phyloP scores from a whole-genome alignment of 192 early-diverging fungal genomes.

The Phlyctochytrium bullatum region DNA sequence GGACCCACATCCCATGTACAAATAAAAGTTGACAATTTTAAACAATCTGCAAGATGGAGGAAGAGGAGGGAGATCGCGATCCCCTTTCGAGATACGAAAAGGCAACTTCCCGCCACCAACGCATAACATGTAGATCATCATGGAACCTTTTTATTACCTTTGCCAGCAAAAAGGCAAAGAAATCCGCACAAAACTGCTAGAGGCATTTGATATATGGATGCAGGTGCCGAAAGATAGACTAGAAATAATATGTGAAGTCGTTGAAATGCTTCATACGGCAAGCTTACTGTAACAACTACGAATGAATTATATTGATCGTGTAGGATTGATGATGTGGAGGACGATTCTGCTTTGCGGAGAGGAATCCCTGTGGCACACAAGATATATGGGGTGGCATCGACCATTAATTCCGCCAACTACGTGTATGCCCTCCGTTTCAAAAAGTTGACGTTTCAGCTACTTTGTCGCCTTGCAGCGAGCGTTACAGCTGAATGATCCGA shows the following conservation, averaged over 20 bases:
- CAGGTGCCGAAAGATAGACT: conserved; percentile 68
- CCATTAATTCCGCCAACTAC: conserved; percentile 97
- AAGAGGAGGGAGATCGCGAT: too few relatives aligned
- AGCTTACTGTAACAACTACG: conserved; percentile 69
- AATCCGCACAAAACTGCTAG: conserved; percentile 85
- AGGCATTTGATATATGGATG: conserved; percentile 90
- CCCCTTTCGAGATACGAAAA: too few relatives aligned
- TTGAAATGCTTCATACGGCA: conserved; percentile 94
- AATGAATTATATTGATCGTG: conserved; percentile 7
- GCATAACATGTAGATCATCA: conserved; percentile 48
- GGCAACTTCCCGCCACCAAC: not conserved
- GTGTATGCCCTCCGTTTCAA: conserved; percentile 53
- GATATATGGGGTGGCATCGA: conserved; percentile 87
- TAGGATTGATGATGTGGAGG: conserved; percentile 96
- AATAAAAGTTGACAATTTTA: too few relatives aligned
- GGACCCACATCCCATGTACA: too few relatives aligned
- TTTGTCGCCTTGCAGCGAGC: conserved; percentile 87
- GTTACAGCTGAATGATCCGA: conserved; percentile 60
- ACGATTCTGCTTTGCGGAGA: conserved; percentile 82
- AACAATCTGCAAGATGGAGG: too few relatives aligned
- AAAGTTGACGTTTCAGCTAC: conserved; percentile 37
- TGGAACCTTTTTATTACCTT: conserved; percentile 94
- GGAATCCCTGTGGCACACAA: conserved; percentile 93
- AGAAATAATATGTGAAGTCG: conserved; percentile 68
- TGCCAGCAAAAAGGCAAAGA: conserved; percentile 86